Base-by-base conservation (phyloP, 139 green algal species). In the Chlamydomonas sp. region DNA sequence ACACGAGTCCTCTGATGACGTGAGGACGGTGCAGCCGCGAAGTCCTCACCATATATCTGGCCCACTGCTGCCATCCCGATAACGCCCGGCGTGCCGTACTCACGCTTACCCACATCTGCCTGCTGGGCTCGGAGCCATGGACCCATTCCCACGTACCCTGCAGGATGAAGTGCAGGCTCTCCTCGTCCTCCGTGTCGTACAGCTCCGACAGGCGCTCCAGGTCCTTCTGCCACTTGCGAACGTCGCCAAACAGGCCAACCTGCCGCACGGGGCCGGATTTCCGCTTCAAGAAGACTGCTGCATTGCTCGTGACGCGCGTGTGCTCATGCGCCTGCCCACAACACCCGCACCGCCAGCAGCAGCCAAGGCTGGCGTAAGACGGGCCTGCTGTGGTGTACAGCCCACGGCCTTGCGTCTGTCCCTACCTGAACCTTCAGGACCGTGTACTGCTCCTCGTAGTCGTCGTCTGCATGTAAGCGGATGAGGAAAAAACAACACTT, bases 171-270 rank as follows among this genome's bases (percentile, higher is more conserved):
- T 97, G 93, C 88, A 98, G 91, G n/a, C 96, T 96, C 58, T 94
- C 89, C n/a, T 95, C 91, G 14, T 94, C 94, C 57, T 90, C 95
- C 2, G 96, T 99, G 92, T 99, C 97, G 9, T 97, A 95, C 1
- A 93, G 68, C 15, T 92, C 88, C 5, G 96, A 94, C 64, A 99
- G 97, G 57, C 90, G 84, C 62, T 99, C 96, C 80, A 99, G 90
- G 83, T 99, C 95, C 16, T 71, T 82, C 92, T 99, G 97, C 77
- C 99, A 94, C 59, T 91, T 79, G 2, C 95, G 91, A 18, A 97
- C 97, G 63, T 93, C 92, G 9, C 97, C 97, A 86, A 99, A 94
- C 61, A 99, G 90, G 12, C 97, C 98, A 14, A 99, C 95, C 90
- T 98, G 95, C 58, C 5, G n/a, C 15, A 75, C n/a, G 18, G 63